Conservation (phyloP, 2,329 filamentous ascomycete species). For the Zelopaecilomyces penicillatus region DNA sequence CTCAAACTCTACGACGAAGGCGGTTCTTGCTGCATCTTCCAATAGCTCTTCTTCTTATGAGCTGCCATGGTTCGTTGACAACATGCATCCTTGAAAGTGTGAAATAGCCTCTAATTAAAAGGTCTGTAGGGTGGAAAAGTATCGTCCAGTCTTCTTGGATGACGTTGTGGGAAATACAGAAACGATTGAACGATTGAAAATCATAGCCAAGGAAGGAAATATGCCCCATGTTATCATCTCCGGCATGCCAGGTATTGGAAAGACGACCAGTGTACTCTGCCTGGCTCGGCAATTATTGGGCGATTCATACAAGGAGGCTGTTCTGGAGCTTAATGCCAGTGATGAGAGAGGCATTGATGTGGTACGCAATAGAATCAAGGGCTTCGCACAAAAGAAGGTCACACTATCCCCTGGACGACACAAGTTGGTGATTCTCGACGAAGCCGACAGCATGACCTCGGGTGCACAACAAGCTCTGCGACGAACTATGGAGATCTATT, state of each 20-base stretch:
- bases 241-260: slow-evolving; percentile 98
- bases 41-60: slow-evolving; percentile 56
- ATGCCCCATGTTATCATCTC: slow-evolving; percentile 99
- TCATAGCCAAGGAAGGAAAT: slow-evolving; percentile 96
- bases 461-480: slow-evolving; percentile 92
- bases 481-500: slow-evolving; percentile 98
- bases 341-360: slow-evolving; percentile 97
- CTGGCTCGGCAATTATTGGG: slow-evolving; percentile 86
- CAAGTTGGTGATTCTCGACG: slow-evolving; percentile 94
- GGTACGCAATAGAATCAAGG: slow-evolving; percentile 94
- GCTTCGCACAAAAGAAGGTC: slow-evolving; percentile 98
- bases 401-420: slow-evolving; percentile 84
- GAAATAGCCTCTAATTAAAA: slow-evolving; percentile 14
- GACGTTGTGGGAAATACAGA: slow-evolving; percentile 97
- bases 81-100: slow-evolving; percentile 1
- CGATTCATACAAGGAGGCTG: slow-evolving; percentile 93
- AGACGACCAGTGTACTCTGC: slow-evolving; percentile 92
- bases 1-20: slow-evolving; percentile 51
- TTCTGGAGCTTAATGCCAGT: slow-evolving; percentile 90
- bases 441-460: slow-evolving; percentile 96
- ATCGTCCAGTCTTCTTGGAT: slow-evolving; percentile 87
- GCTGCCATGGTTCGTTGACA: slow-evolving; percentile 59
- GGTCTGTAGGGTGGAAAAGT: slow-evolving; percentile 83
- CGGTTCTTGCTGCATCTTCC: slow-evolving; percentile 40
- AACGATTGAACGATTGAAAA: slow-evolving; percentile 93